A percentile compares a stretch with the other conserved stretches of the same genome.
These are phyloP conservation scores for Aspergillus carbonarius DNA, from an alignment of 2,329 filamentous ascomycete species.

Conservation along the genomic window DNA sequence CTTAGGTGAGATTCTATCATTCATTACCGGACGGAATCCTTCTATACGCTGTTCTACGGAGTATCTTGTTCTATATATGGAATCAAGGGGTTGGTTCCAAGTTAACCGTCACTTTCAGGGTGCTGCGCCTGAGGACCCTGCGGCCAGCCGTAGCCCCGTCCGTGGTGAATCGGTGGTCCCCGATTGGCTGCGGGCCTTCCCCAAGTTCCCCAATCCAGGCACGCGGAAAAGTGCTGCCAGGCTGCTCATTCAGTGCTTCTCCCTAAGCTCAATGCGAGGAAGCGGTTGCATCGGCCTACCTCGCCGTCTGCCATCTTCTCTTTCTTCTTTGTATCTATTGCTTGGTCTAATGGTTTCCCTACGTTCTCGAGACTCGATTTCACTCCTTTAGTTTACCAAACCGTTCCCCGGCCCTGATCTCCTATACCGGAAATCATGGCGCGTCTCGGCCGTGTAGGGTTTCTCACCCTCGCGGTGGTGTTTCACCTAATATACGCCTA, in stretches of 20 bases:
- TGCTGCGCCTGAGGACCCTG: background rate
- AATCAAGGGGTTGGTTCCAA: too few species aligned
- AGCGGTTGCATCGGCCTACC: background rate
- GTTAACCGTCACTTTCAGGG: background rate
- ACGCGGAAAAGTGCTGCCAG: constrained; percentile 14
- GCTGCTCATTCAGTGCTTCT: background rate
- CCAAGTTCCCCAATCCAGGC: constrained; percentile 22
- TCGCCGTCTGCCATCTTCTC: background rate
- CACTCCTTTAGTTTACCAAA: background rate
- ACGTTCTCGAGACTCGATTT: background rate
- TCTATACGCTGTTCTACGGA: too few species aligned
- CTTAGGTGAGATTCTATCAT: too few species aligned
- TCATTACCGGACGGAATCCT: too few species aligned
- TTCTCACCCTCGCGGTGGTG: constrained; percentile 81
- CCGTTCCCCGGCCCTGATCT: constrained; percentile 6
- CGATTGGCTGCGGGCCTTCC: constrained; percentile 19
- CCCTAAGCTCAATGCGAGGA: constrained; percentile 2
- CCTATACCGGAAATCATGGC: constrained; percentile 38
- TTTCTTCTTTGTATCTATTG: background rate
- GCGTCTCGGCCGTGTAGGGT: constrained; percentile 70
- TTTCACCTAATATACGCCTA: constrained; percentile 94
- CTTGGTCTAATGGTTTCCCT: constrained; percentile 10
- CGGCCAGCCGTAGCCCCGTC: constrained; percentile 9
- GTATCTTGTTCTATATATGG: too few species aligned
- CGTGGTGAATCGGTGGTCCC: constrained; percentile 12